Evolutionary conservation across 1,284 basidiomycete species (phyloP), one percentile per base, ranked within the genome.

Genomic region (Leccinum discolor): DNA sequence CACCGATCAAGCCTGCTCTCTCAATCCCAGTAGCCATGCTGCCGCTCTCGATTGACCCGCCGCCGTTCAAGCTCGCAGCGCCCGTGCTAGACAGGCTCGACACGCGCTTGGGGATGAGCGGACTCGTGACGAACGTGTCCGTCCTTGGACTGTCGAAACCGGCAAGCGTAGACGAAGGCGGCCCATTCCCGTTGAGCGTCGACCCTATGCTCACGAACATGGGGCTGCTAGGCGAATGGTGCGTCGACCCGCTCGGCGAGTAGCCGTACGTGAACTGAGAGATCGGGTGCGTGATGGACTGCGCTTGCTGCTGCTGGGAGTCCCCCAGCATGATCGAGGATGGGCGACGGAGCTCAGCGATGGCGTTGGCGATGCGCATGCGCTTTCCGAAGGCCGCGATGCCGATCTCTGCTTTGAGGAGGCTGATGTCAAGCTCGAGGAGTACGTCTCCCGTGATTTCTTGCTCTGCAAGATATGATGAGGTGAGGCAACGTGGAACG

Each of bases 401-500:
- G 59, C 97, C 98, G 67, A 99, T 93, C 80, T 99, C 98, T n/a
- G 81, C 83, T 81, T 99, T 99, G 72, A 99, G 89, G 18, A 98
- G 84, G 72, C 92, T 92, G 61, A 91, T 89, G 72, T 99, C 96
- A 70, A 99, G 91, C 72, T 98, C 96, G 64, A 99, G 86, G 5
- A 99, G 86, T 23, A 99, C 93, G 73, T 99, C 98, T 14, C 98
- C 97, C 0, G 95, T 94, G 67, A 99, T 99, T 79, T 99, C 97
- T 86, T 99, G 96, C 79, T 98, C 95, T 93, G 75, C 26, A 61
- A 57, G 23, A 69, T 26, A 65, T 10, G 32, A 18, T 21, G 63
- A 12, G 1, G 32, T 72, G 8, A 64, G 10, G 44, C 4, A 52
- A 44, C 18, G n/a, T 58, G 3, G 11, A 23, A 54, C 60, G 12